Evolutionary conservation across 148 eudicot species (phyloP), one percentile per base, ranked within the genome.

Genomic region (Heliamphora exappendiculata): DNA sequence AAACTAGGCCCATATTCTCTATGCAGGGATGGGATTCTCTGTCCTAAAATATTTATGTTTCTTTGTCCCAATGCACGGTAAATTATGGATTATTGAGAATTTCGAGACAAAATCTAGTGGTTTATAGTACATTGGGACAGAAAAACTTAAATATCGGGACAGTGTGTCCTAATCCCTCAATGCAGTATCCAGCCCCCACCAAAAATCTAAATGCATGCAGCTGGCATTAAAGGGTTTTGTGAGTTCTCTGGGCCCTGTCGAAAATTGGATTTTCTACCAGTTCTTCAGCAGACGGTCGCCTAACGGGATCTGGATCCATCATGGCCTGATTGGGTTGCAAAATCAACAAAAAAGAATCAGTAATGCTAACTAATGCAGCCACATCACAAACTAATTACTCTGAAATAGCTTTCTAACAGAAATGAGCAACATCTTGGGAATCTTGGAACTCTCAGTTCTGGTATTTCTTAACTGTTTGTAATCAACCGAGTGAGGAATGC

Each of bases 281-380:
- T 65, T 92, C 92, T 81, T 82, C 88, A 26, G 98, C 96, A 69
- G 97, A 90, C 79, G 97, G 98, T 59, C 98, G 83, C 20, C 80
- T 78, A 41, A 81, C 71, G 31, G 98, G 97, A 85, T 92, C 92
- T 53, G 90, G 88, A 78, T 92, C 92, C 84, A 94, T 87, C 98
- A 94, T 94, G 16, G 80, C 89, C 98, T 94, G 88, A 71, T 44
- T 74, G 20, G 17, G 42, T 47, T 74, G 63, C 62, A 53, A 68
- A 75, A 69, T 44, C 59, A 74, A 47, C 63, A 68, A 24, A 47
- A 78, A 65, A 42, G 45, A 59, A 51, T 58, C 42, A 70, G 54
- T 58, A 45, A 70, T 29, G 4, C 42, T 57, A 33, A 2, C 42
- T 57, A 33, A 42, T 53, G 36, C 37, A 55, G 42, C 19, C 24